Evolutionary conservation across 2,329 filamentous ascomycete species (phyloP).

Genomic region (Colletotrichum falcatum): DNA sequence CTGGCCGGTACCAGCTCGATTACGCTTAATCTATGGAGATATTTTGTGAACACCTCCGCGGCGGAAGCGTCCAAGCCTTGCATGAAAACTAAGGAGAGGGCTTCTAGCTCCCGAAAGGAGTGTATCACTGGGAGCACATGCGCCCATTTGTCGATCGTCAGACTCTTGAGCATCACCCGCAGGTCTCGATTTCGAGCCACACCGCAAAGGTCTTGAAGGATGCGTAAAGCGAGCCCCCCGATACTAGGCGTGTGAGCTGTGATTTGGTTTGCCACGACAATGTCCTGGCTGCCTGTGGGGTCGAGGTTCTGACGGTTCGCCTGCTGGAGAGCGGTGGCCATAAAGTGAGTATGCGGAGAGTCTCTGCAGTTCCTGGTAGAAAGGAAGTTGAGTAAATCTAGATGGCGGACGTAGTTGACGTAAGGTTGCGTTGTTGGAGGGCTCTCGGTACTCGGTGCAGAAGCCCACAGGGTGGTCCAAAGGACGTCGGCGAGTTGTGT

Average conservation of each 20-base stretch:
- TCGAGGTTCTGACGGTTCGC: not conserved
- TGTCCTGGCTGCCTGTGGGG: not conserved
- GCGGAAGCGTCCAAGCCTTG: not conserved
- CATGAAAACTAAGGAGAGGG: not conserved
- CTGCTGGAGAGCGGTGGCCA: not conserved
- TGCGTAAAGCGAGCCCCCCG: not conserved
- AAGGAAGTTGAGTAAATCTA: not conserved
- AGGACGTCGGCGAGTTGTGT: not conserved
- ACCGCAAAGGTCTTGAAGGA: not conserved
- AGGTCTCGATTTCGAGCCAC: not conserved
- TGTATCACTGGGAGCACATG: not conserved
- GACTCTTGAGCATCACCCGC: not conserved
- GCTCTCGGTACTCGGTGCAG: not conserved
- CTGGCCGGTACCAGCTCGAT: not conserved
- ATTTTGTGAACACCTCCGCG: not conserved
- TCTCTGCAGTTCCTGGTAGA: not conserved
- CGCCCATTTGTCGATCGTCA: conserved; percentile 6
- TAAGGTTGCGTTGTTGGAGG: not conserved
- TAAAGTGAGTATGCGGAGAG: not conserved
- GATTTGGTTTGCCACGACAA: not conserved
- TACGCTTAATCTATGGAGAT: not conserved
- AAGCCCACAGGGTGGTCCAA: not conserved
- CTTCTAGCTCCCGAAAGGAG: conserved; percentile 1
- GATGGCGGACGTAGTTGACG: not conserved
- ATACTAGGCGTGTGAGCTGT: not conserved